Percentiles rank a stretch among this genome's conserved stretches.
Conservation (phyloP, 2,329 filamentous ascomycete species). For the Diaporthe amygdali region DNA sequence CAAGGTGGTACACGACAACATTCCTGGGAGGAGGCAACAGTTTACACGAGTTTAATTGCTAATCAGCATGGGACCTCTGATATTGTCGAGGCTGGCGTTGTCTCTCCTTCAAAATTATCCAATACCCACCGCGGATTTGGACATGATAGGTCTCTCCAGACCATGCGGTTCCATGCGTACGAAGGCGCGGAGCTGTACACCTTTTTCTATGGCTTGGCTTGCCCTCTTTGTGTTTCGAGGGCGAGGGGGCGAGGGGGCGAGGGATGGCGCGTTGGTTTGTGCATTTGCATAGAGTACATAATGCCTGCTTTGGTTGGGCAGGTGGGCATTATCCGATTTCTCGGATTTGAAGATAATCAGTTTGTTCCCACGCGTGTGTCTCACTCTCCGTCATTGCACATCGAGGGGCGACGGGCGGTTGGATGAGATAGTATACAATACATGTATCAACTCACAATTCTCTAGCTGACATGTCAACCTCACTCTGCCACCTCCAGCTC, state of each 20-base stretch:
- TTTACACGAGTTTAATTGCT: slow-evolving; percentile 21
- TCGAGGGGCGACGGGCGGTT: neutral
- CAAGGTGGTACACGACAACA: neutral
- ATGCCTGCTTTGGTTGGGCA: neutral
- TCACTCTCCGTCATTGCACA: neutral
- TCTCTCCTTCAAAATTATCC: neutral
- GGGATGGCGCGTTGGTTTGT: slow-evolving; percentile 3
- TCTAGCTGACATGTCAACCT: neutral
- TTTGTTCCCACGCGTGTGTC: neutral
- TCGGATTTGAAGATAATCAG: slow-evolving; percentile 1
- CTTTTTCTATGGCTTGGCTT: neutral
- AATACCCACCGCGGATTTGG: neutral
- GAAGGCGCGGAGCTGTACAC: neutral
- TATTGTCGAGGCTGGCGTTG: slow-evolving; percentile 19
- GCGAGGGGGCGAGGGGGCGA: neutral
- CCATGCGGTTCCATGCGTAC: neutral
- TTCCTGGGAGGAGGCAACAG: neutral
- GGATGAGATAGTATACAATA: neutral
- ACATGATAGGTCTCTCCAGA: neutral
- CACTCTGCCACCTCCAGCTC: neutral
- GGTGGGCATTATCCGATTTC: neutral
- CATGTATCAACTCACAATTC: slow-evolving; percentile 3
- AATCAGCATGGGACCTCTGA: slow-evolving; percentile 17
- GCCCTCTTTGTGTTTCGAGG: neutral
- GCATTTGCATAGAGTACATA: slow-evolving; percentile 9